phyloP scores from a whole-genome alignment of 2,329 filamentous ascomycete genomes.

The Aspergillus niger region DNA sequence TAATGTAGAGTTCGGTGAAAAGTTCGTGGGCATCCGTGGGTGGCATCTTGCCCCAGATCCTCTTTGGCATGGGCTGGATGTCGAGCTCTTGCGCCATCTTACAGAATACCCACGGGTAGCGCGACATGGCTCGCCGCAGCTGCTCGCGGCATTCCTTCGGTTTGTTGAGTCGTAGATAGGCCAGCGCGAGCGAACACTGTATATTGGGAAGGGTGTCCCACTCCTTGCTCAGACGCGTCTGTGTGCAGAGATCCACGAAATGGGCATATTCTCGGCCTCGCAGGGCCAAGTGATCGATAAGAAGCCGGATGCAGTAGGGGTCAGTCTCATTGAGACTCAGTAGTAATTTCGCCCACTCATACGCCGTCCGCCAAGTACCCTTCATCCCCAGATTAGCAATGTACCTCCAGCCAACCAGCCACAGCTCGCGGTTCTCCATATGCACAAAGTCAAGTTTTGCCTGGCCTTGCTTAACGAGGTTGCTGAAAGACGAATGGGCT shows the following conservation, averaged over 20 bases:
- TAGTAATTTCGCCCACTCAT: conserved; percentile 90
- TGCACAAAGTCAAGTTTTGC: conserved; percentile 78
- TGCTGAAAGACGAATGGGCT: conserved; percentile 77
- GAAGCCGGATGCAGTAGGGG: conserved; percentile 78
- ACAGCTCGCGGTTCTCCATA: conserved; percentile 89
- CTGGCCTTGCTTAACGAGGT: conserved; percentile 72
- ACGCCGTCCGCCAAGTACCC: conserved; percentile 88
- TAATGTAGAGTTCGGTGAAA: conserved; percentile 73
- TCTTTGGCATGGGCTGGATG: conserved; percentile 71
- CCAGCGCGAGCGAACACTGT: conserved; percentile 73
- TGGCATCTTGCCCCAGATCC: conserved; percentile 78
- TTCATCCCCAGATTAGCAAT: conserved; percentile 82
- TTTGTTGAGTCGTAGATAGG: conserved; percentile 71
- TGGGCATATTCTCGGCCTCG: conserved; percentile 75
- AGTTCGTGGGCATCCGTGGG: conserved; percentile 67
- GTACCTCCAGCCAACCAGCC: conserved; percentile 86
- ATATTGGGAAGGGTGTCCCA: conserved; percentile 68
- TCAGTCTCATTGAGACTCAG: conserved; percentile 74
- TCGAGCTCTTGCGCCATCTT: conserved; percentile 78
- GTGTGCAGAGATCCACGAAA: conserved; percentile 68
- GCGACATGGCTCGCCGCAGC: conserved; percentile 68
- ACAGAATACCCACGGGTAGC: conserved; percentile 81
- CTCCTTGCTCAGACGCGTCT: conserved; percentile 52
- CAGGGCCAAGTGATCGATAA: conserved; percentile 83
- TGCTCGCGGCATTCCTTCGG: conserved; percentile 64